Evolutionary conservation across 371 early-diverging fungal genomes (phyloP), one percentile per base, ranked within the genome.

Genomic region (Mortierella sp.): DNA sequence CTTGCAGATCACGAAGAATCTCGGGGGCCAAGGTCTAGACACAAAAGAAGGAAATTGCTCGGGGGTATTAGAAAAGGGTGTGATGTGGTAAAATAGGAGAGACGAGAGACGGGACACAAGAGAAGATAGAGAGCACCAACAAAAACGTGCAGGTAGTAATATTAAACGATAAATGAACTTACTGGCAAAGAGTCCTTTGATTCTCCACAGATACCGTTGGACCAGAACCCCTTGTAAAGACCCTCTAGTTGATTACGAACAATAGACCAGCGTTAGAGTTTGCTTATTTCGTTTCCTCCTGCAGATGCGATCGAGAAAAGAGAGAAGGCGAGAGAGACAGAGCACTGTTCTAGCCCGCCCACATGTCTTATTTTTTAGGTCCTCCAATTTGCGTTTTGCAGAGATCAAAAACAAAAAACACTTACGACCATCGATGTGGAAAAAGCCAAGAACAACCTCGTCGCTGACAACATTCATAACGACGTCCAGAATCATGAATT

Each of bases 391-490:
- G 50, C 16, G 50, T 48, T 57, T 24, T 54, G 54, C 54, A 19
- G 4, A 9, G 10, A 58, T 19, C 24, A 54, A 50, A 48, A 21
- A 31, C 7, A 74, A 58, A 38, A 63, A 44, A 26, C 44, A 79
- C 80, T 87, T 85, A 89, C 88, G 84, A 52, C 80, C 84, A 81
- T 88, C 86, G 52, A 86, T 88, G 73, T 93, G 92, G 78, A 92
- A 93, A 76, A 91, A 92, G 3, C 90, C 90, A 7, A 93, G 88
- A 11, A 92, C 88, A 26, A 91, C 84, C 26, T 90, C 84, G 70
- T 93, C 87, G 42, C 91, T 90, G 52, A 90, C 91, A 73, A 91
- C 89, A 55, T 92, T 91, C 84, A 92, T 89, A 31, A 91, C 92
- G 2, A 92, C 79, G 74, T 93, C 89, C 38, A 93, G 80, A 24